Conservation (phyloP, 2,329 filamentous ascomycete species). For the Pestalotiopsis sp. region DNA sequence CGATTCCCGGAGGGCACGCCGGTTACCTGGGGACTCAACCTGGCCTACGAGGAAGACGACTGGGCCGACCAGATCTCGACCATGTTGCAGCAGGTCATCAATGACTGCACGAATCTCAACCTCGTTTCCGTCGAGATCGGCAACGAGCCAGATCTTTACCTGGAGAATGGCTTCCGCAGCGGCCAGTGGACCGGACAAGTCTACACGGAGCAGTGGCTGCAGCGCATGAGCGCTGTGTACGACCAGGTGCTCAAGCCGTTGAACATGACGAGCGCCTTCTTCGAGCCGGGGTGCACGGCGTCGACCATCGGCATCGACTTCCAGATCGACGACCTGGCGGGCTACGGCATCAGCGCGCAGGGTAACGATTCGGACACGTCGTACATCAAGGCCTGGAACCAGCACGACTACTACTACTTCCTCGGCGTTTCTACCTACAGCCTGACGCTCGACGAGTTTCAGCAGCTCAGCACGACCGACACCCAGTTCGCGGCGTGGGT, state of each 20-base stretch:
- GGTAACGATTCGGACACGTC: slow-evolving; percentile 32
- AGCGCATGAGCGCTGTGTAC: slow-evolving; percentile 43
- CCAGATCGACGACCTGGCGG: slow-evolving; percentile 41
- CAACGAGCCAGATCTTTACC: slow-evolving; percentile 32
- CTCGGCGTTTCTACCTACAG: slow-evolving; percentile 45
- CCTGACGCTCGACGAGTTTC: slow-evolving; percentile 44
- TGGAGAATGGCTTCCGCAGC: slow-evolving; percentile 44
- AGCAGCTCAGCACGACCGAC: slow-evolving; percentile 46
- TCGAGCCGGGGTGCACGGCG: slow-evolving; percentile 50
- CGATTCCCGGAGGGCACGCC: slow-evolving; percentile 50
- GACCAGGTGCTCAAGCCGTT: slow-evolving; percentile 44
- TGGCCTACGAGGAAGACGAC: slow-evolving; percentile 47
- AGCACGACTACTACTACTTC: slow-evolving; percentile 57
- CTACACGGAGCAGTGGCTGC: slow-evolving; percentile 47
- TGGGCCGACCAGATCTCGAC: slow-evolving; percentile 42
- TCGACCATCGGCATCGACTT: slow-evolving; percentile 54
- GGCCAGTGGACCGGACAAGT: slow-evolving; percentile 42
- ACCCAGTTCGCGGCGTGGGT: slow-evolving; percentile 48
- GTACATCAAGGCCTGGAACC: slow-evolving; percentile 48
- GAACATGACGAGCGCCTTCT: slow-evolving; percentile 41
- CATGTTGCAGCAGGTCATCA: slow-evolving; percentile 34
- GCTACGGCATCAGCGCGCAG: slow-evolving; percentile 37
- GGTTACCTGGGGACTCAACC: slow-evolving; percentile 50
- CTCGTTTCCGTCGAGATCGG: slow-evolving; percentile 31
- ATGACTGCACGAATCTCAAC: slow-evolving; percentile 22